Evolutionary conservation across 148 eudicot genomes (phyloP), one percentile per base, ranked within the genome.

Genomic region (Drosera capensis): DNA sequence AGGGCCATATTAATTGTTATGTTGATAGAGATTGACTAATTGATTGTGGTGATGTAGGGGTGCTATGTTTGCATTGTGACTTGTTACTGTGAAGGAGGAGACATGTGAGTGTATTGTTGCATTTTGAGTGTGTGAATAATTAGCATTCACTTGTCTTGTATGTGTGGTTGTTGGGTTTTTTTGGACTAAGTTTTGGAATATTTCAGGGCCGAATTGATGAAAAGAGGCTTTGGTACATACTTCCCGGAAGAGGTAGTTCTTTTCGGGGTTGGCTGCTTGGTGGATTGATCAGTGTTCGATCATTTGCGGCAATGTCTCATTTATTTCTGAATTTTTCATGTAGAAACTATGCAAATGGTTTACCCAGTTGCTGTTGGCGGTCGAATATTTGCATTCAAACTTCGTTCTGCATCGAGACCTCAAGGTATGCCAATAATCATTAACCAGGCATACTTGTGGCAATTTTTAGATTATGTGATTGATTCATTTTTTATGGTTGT

Each of bases 51-150:
- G 35, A 51, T 67, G 62, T 64, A 90, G 95, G 99, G 99, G 20
- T 90, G 99, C 68, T 90, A 90, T 78, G 95, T 90, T 50, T 90
- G 95, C 67, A 90, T 90, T 44, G 95, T 90, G 19, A 90, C 99
- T 20, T 95, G 99, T 20, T 90, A 90, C 49, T 90, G 99, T 36
- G 99, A 90, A 72, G 99, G 99, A 23, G 99, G 99, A 49, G 99
- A 90, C 62, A 80, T 90, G 99, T 90, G 75, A 90, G 99, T 75
- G 11, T 15, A 43, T 56, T 70, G 49, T 11, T 9, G 31, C 4
- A 28, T 11, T 34, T 13, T 4, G n/a, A 34, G 2, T 2, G 38
- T 2, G 5, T 15, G 2, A 34, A 11, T 34, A 9, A 1, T 41
- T 19, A 18, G 23, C 13, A 20, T 41, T 41, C n/a, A n/a, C n/a